Base-by-base conservation (phyloP, 164 flowering plant species). In the Liquidambar formosana region DNA sequence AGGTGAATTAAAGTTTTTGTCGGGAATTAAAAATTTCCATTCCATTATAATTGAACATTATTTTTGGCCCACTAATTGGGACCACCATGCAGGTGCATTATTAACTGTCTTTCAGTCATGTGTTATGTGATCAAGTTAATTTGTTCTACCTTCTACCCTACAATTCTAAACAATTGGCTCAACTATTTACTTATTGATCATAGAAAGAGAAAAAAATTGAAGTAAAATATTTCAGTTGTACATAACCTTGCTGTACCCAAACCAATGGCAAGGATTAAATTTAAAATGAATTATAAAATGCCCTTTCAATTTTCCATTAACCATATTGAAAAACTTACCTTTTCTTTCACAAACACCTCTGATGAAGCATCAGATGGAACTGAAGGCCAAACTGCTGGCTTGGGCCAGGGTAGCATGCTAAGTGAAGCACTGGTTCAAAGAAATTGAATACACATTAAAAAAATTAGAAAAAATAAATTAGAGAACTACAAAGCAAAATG, bases 351-450 rank as follows among this genome's bases (percentile, higher is more conserved):
- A 68, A 91, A 80, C 71, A 91, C 96, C 71, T 78, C 83, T 28
- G 94, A 71, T 45, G 97, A 85, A 78, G 96, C 91, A 79, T 93
- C 96, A 60, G 94, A 70, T 49, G 98, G 96, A 73, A 93, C 78
- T 58, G 84, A 78, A 73, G 99, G 99, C 99, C 99, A 95, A 65
- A 88, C 81, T 41, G 86, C 84, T 62, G 97, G 97, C 80, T 88
- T 95, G 52, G 99, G 97, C 99, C 99, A 95, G 63, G 98, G 94
- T 54, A 95, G 83, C 97, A 95, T 91, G 82, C 99, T 93, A 62
- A 93, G 89, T 64, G 88, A 85, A 66, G 97, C 96, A 83, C 99
- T 95, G 89, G 57, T 44, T 65, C 65, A 65, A 61, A 77, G n/a
- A 63, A 49, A 71, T 43, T 26, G 49, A 61, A 46, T 57, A 33